These are phyloP conservation scores for Collybia nuda DNA, from an alignment of 768 basidiomycete species.

Conservation along the genomic window DNA sequence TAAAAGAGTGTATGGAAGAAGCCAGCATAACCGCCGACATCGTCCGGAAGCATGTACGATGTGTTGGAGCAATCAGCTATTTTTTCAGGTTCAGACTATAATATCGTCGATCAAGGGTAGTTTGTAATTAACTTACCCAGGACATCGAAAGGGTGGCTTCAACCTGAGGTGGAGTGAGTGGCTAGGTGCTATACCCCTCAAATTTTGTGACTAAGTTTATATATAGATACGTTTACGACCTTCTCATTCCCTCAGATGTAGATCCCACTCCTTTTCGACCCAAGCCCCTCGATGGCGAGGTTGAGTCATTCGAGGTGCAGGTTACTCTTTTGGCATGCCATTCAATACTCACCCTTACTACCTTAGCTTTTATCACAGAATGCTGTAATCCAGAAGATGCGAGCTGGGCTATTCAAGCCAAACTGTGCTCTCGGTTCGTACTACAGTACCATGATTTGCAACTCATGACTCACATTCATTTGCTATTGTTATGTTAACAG, in stretches of 20 bases:
- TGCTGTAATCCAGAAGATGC: slow-evolving; percentile 64
- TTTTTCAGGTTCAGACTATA: slow-evolving; percentile 56
- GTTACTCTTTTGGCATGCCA: not conserved
- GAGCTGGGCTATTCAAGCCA: slow-evolving; percentile 78
- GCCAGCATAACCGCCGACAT: slow-evolving; percentile 75
- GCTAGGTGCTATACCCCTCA: not conserved
- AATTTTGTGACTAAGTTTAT: not conserved
- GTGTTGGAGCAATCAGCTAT: slow-evolving; percentile 78
- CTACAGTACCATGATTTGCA: not conserved
- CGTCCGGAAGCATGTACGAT: slow-evolving; percentile 55
- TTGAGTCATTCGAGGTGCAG: slow-evolving; percentile 84
- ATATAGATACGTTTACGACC: slow-evolving; percentile 80
- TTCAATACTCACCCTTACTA: not conserved
- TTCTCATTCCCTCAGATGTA: slow-evolving; percentile 57
- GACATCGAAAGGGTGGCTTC: slow-evolving; percentile 73
- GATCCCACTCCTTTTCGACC: slow-evolving; percentile 58
- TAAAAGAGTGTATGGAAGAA: slow-evolving; percentile 95
- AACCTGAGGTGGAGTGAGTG: slow-evolving; percentile 81
- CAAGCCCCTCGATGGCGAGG: slow-evolving; percentile 86
- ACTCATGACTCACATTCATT: not conserved
- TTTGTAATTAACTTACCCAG: slow-evolving; percentile 25
- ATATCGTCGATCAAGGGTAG: not conserved
- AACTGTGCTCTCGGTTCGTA: slow-evolving; percentile 83
- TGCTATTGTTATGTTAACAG: too few relatives aligned
- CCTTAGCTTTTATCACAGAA: slow-evolving; percentile 64